phyloP scores from a whole-genome alignment of 768 basidiomycete species.

The Russula virescens region DNA sequence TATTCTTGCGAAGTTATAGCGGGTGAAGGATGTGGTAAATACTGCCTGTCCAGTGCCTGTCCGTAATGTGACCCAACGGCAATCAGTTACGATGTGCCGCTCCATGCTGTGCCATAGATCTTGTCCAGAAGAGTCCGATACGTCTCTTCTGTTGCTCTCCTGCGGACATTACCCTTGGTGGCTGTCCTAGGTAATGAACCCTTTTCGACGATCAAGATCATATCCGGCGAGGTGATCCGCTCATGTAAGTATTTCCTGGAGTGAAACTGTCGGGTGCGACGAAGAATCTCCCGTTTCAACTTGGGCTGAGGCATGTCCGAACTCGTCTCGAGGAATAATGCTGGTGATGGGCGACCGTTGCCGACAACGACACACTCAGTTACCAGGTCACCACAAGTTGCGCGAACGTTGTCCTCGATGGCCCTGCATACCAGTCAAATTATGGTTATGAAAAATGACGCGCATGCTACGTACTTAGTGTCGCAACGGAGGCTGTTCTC shows the following conservation, averaged over 20 bases:
- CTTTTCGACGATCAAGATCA: slow-evolving; percentile 61
- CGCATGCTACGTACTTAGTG: slow-evolving; percentile 44
- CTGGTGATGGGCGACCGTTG: slow-evolving; percentile 67
- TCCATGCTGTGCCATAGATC: slow-evolving; percentile 39
- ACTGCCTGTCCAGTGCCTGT: neutral
- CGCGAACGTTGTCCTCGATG: slow-evolving; percentile 71
- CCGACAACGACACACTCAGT: slow-evolving; percentile 75
- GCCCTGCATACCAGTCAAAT: slow-evolving; percentile 35
- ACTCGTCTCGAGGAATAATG: slow-evolving; percentile 65
- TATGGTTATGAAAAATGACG: neutral
- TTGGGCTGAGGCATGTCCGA: slow-evolving; percentile 45
- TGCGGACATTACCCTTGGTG: slow-evolving; percentile 78
- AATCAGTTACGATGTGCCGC: slow-evolving; percentile 9
- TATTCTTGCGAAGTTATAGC: slow-evolving; percentile 4
- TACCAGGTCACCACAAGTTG: slow-evolving; percentile 58
- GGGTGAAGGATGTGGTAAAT: neutral
- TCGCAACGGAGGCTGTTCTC: slow-evolving; percentile 75
- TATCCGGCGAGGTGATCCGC: slow-evolving; percentile 56
- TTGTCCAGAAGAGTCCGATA: slow-evolving; percentile 53
- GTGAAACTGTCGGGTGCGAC: slow-evolving; percentile 69
- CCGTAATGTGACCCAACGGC: neutral
- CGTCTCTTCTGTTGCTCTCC: slow-evolving; percentile 66
- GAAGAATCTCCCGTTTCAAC: slow-evolving; percentile 66
- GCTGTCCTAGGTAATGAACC: slow-evolving; percentile 70
- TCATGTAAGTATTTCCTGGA: slow-evolving; percentile 73